phyloP scores from a whole-genome alignment of 139 green algal genomes.

The Ettlia oleoabundans region DNA sequence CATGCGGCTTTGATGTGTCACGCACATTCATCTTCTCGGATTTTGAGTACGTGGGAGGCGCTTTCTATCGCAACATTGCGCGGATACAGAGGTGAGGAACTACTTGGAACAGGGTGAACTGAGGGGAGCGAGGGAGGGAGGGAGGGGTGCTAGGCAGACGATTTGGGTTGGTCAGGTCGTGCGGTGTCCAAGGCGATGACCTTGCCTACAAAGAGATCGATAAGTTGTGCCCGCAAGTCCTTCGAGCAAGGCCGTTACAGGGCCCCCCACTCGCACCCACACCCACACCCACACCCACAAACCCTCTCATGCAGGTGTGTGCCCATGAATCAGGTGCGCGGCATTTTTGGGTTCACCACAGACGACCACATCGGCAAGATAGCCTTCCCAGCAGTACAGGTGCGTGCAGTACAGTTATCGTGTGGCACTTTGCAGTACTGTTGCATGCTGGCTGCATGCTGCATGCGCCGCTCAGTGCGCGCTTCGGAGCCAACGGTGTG shows the following conservation, averaged over 20 bases:
- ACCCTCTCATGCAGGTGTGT: slow-evolving; percentile 72
- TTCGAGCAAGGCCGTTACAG: too few relatives aligned
- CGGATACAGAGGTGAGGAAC: slow-evolving; percentile 82
- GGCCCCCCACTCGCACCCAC: not conserved
- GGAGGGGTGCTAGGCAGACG: not conserved
- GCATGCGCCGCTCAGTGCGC: too few relatives aligned
- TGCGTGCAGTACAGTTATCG: not conserved
- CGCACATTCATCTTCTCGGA: slow-evolving; percentile 99
- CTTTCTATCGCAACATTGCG: slow-evolving; percentile 95
- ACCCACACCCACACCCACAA: not conserved
- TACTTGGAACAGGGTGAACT: too few relatives aligned
- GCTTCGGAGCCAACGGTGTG: too few relatives aligned
- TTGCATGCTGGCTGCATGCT: too few relatives aligned
- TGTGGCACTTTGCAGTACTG: not conserved
- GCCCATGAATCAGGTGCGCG: slow-evolving; percentile 92
- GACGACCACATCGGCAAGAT: slow-evolving; percentile 98
- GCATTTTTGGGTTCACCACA: slow-evolving; percentile 89
- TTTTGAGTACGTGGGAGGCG: slow-evolving; percentile 94
- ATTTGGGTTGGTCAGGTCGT: too few relatives aligned
- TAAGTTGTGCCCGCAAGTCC: too few relatives aligned
- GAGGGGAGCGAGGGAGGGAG: not conserved
- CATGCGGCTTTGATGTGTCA: slow-evolving; percentile 94
- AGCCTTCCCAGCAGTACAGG: slow-evolving; percentile 91
- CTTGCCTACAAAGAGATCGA: too few relatives aligned
- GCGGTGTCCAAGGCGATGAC: not conserved